Evolutionary conservation across 2,329 filamentous ascomycete genomes (phyloP).

Genomic region (Colletotrichum filicis): DNA sequence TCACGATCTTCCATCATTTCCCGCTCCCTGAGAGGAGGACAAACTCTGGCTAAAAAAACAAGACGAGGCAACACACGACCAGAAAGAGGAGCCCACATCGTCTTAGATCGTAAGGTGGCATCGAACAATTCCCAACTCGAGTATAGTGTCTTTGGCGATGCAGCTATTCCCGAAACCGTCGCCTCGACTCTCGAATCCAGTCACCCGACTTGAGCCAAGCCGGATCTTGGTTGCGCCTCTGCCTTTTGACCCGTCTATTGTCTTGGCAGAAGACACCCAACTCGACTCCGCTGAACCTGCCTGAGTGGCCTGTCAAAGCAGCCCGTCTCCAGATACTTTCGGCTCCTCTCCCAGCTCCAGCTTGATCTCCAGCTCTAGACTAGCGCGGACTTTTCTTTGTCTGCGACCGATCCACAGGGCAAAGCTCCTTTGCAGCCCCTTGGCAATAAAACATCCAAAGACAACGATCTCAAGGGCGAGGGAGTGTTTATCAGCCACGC

Average conservation of each 20-base stretch:
- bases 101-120: neutral
- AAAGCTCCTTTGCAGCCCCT: slow-evolving; percentile 6
- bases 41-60: neutral
- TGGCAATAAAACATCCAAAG: slow-evolving; percentile 12
- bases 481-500: neutral
- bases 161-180: neutral
- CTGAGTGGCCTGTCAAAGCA: neutral
- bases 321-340: neutral
- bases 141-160: neutral
- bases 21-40: neutral
- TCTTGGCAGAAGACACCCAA: slow-evolving; percentile 18
- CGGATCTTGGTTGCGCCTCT: slow-evolving; percentile 9
- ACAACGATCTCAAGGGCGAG: neutral
- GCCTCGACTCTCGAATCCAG: neutral
- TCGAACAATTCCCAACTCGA: neutral
- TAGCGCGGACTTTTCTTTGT: neutral
- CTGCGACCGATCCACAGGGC: slow-evolving; percentile 19
- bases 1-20: neutral
- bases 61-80: neutral
- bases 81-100: neutral
- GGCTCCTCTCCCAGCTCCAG: neutral
- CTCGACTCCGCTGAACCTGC: neutral
- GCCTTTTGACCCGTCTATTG: slow-evolving; percentile 7
- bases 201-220: slow-evolving; percentile 15
- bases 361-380: neutral